Conservation (phyloP, 306 rosid genomes). For the Fagus crenata region DNA sequence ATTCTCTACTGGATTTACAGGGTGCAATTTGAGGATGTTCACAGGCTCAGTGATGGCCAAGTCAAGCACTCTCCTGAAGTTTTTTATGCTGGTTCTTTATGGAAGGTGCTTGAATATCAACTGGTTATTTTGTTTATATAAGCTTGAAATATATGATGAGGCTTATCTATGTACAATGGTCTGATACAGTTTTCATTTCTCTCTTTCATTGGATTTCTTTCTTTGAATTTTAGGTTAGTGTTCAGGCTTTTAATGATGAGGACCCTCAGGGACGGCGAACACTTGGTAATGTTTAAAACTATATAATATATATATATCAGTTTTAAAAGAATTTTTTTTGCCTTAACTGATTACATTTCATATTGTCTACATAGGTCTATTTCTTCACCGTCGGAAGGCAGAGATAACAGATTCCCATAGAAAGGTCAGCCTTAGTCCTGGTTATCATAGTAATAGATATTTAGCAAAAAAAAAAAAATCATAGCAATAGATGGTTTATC, state of each 20-base stretch:
- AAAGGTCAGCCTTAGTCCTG: slow-evolving; percentile 52
- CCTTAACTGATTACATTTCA: slow-evolving; percentile 17
- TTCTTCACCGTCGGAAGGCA: slow-evolving; percentile 88
- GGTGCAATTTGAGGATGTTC: slow-evolving; percentile 95
- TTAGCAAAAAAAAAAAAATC: no score
- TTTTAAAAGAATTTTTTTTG: slow-evolving; percentile 15
- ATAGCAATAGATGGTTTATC: slow-evolving; percentile 25
- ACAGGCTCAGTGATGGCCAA: slow-evolving; percentile 96
- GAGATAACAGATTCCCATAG: slow-evolving; percentile 54
- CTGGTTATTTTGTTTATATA: slow-evolving; percentile 21
- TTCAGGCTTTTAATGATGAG: slow-evolving; percentile 95
- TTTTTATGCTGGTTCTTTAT: slow-evolving; percentile 93
- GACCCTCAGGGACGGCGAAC: slow-evolving; percentile 94
- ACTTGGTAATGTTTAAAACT: slow-evolving; percentile 60
- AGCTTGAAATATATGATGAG: slow-evolving; percentile 9
- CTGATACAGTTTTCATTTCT: slow-evolving; percentile 10
- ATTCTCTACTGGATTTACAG: slow-evolving; percentile 50
- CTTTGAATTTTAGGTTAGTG: slow-evolving; percentile 71
- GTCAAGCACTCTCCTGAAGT: slow-evolving; percentile 94
- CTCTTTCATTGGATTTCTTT: slow-evolving; percentile 20
- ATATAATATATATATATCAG: slow-evolving; percentile 11
- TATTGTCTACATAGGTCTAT: slow-evolving; percentile 65
- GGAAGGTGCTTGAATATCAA: slow-evolving; percentile 71
- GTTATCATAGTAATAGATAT: slow-evolving; percentile 21
- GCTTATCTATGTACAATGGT: slow-evolving; percentile 16